phyloP scores from a whole-genome alignment of 2,329 filamentous ascomycete species.

The Nemania bipapillata region DNA sequence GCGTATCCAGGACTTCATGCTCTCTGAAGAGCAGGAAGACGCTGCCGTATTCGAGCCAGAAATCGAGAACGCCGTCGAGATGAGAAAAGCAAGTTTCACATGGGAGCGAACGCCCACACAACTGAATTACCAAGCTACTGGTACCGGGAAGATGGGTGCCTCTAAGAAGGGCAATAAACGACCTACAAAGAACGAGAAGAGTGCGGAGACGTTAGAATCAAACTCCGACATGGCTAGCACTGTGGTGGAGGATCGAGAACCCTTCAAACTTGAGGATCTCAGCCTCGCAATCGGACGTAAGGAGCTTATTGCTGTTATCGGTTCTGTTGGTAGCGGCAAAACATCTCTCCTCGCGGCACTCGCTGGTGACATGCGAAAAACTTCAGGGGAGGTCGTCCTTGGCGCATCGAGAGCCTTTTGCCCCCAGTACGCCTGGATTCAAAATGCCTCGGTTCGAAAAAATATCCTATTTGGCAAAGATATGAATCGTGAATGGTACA shows the following conservation, averaged over 20 bases:
- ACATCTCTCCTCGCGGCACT: conserved; percentile 87
- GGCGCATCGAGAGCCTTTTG: conserved; percentile 89
- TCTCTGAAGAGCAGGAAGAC: conserved; percentile 85
- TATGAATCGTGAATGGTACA: conserved; percentile 80
- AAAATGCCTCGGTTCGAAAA: conserved; percentile 85
- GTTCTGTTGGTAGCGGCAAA: conserved; percentile 89
- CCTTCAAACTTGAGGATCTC: conserved; percentile 77
- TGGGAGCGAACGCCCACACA: conserved; percentile 79
- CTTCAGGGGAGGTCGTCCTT: conserved; percentile 75
- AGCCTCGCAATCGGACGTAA: conserved; percentile 75
- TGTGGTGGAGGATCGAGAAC: conserved; percentile 67
- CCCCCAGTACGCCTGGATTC: conserved; percentile 97
- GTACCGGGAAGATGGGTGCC: conserved; percentile 62
- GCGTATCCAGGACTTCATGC: conserved; percentile 87
- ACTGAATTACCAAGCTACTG: conserved; percentile 61
- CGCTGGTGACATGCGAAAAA: conserved; percentile 93
- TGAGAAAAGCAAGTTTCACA: conserved; percentile 80
- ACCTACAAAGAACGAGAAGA: conserved; percentile 43
- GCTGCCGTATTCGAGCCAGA: conserved; percentile 68
- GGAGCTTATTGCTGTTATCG: conserved; percentile 86
- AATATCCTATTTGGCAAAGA: conserved; percentile 92
- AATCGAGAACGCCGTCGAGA: conserved; percentile 74
- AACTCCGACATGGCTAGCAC: conserved; percentile 67
- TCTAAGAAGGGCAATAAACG: conserved; percentile 54
- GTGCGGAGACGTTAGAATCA: conserved; percentile 54